Percentiles rank a stretch among this genome's conserved stretches.
phyloP scores from a whole-genome alignment of 2,329 filamentous ascomycete genomes.

The Pezicula carpinea region DNA sequence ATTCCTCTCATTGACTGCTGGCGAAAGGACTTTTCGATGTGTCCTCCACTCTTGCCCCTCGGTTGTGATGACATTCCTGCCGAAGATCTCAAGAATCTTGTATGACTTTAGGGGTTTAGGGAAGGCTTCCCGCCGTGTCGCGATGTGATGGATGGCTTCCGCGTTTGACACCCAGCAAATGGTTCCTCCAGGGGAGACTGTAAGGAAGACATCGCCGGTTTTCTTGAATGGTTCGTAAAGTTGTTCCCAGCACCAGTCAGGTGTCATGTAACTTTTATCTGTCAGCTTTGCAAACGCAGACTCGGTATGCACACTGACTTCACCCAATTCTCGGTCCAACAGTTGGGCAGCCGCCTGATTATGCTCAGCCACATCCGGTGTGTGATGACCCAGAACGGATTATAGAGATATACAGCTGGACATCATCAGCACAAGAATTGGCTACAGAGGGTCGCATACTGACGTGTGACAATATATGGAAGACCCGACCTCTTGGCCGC shows the following conservation, averaged over 20 bases:
- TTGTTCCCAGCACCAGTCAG: constrained; percentile 55
- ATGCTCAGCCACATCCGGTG: constrained; percentile 50
- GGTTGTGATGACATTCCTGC: constrained; percentile 65
- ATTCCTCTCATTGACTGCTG: constrained; percentile 74
- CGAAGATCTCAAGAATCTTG: constrained; percentile 57
- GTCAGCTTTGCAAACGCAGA: not conserved
- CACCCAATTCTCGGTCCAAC: constrained; percentile 53
- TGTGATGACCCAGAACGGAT: constrained; percentile 51
- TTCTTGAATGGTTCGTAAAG: constrained; percentile 54
- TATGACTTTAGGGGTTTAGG: constrained; percentile 63
- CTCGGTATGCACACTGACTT: constrained; percentile 40
- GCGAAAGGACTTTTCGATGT: constrained; percentile 67
- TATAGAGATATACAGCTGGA: constrained; percentile 45
- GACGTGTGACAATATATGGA: constrained; percentile 50
- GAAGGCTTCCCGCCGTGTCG: constrained; percentile 63
- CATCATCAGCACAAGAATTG: constrained; percentile 7
- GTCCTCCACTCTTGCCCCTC: constrained; percentile 67
- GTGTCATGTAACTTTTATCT: constrained; percentile 43
- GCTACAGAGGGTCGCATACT: constrained; percentile 23
- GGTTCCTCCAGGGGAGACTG: constrained; percentile 53
- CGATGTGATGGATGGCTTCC: constrained; percentile 62
- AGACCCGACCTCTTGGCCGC: constrained; percentile 47
- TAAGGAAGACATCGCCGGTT: constrained; percentile 58
- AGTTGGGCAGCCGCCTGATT: constrained; percentile 48
- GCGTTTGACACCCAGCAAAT: constrained; percentile 57